Conservation (phyloP, 495 filamentous ascomycete species). For the Penicillium silybi region DNA sequence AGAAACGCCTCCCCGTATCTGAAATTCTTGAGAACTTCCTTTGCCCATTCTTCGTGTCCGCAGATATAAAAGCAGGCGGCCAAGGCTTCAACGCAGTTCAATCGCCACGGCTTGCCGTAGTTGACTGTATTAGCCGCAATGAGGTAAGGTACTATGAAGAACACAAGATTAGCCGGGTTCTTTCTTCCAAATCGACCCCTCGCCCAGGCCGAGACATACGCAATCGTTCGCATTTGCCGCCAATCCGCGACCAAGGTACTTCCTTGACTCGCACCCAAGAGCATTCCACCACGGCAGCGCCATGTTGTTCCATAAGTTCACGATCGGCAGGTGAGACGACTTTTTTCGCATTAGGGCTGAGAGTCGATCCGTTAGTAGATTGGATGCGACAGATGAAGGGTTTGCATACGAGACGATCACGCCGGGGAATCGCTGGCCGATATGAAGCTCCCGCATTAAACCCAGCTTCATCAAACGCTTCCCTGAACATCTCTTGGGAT, state of each 20-base stretch:
- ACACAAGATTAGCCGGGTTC: background rate
- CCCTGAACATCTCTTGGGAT: slow-evolving; percentile 93
- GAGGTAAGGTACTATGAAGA: slow-evolving; percentile 69
- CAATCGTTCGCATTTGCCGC: slow-evolving; percentile 89
- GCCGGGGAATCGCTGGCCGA: slow-evolving; percentile 86
- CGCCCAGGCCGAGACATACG: slow-evolving; percentile 38
- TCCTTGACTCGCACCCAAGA: slow-evolving; percentile 92
- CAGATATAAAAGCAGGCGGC: slow-evolving; percentile 92
- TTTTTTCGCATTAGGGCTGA: slow-evolving; percentile 81
- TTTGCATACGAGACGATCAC: slow-evolving; percentile 74
- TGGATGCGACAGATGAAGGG: slow-evolving; percentile 1
- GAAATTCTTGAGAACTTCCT: slow-evolving; percentile 75
- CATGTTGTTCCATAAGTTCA: slow-evolving; percentile 76
- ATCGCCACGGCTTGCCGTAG: slow-evolving; percentile 88
- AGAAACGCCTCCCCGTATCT: slow-evolving; percentile 84
- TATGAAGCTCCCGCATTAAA: slow-evolving; percentile 85
- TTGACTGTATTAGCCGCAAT: slow-evolving; percentile 97
- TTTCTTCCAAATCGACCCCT: background rate
- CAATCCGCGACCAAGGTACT: slow-evolving; percentile 85
- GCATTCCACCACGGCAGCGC: slow-evolving; percentile 94
- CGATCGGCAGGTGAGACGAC: slow-evolving; percentile 77
- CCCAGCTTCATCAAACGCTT: slow-evolving; percentile 89
- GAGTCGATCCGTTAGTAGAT: slow-evolving; percentile 9
- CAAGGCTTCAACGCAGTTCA: slow-evolving; percentile 94
- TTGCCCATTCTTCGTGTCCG: slow-evolving; percentile 86